Percentiles rank a stretch among this genome's conserved stretches.
phyloP scores from a whole-genome alignment of 495 filamentous ascomycete genomes.

The Penicillium fimorum region DNA sequence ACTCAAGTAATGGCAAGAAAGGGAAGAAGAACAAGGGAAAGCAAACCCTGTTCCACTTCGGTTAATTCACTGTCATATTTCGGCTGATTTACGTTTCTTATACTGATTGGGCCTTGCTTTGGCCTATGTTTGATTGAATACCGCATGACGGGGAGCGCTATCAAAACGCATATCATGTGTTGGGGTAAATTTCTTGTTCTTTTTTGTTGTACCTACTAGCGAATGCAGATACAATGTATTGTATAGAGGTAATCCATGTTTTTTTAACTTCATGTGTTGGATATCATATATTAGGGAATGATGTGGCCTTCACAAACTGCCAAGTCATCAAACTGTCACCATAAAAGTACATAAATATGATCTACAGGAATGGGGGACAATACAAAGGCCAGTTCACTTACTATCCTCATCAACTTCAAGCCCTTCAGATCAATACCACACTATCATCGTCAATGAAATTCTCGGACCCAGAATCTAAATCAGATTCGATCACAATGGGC shows the following conservation, averaged over 20 bases:
- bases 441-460: conserved; percentile 7
- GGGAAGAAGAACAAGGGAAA: conserved; percentile 80
- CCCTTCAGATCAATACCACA: conserved; percentile 11
- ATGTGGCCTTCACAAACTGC: not conserved
- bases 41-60: conserved; percentile 66
- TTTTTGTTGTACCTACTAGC: conserved; percentile 13
- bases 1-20: conserved; percentile 55
- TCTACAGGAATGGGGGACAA: not conserved
- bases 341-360: conserved; percentile 3
- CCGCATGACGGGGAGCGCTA: not conserved
- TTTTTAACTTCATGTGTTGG: not conserved
- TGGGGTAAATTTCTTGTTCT: not conserved
- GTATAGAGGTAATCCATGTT: conserved; percentile 1
- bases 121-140: conserved; percentile 4
- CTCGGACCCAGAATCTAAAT: not conserved
- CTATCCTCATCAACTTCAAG: not conserved
- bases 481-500: conserved; percentile 14
- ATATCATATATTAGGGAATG: not conserved
- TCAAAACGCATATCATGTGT: not conserved
- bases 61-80: conserved; percentile 27
- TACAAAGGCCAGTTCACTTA: not conserved
- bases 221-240: conserved; percentile 9
- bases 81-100: not conserved
- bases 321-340: not conserved
- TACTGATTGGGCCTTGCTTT: conserved; percentile 1